A percentile compares a stretch with the other conserved stretches of the same genome.
phyloP scores from a whole-genome alignment of 192 early-diverging fungal species.

The Rhizoclosmatium globosum region DNA sequence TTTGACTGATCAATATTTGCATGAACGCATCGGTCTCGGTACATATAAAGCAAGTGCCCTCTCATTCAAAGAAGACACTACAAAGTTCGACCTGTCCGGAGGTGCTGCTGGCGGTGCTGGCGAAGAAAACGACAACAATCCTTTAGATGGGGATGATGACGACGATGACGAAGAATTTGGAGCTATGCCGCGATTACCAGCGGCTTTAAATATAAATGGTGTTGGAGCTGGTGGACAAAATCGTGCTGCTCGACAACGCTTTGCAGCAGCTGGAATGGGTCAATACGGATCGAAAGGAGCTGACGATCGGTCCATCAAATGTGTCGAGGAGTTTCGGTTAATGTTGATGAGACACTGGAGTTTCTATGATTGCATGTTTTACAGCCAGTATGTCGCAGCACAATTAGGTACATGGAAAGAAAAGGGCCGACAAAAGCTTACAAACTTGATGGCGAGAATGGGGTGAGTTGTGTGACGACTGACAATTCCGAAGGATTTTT shows the following conservation, averaged over 20 bases:
- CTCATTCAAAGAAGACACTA: constrained; percentile 75
- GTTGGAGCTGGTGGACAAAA: not conserved
- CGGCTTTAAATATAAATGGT: not conserved
- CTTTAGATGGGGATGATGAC: not conserved
- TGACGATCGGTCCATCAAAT: constrained; percentile 64
- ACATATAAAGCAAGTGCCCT: constrained; percentile 73
- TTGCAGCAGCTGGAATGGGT: constrained; percentile 31
- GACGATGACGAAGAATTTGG: constrained; percentile 16
- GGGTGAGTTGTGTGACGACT: constrained; percentile 60
- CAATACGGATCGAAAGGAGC: constrained; percentile 43
- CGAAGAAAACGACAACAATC: constrained; percentile 17
- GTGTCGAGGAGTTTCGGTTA: constrained; percentile 83
- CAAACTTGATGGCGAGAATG: constrained; percentile 87
- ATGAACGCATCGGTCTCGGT: constrained; percentile 73
- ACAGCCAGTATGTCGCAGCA: constrained; percentile 86
- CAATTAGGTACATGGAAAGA: constrained; percentile 91
- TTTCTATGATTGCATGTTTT: constrained; percentile 85
- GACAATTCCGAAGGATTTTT: not conserved
- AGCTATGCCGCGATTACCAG: not conserved
- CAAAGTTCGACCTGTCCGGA: constrained; percentile 56
- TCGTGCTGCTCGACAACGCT: constrained; percentile 3
- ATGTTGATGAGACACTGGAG: constrained; percentile 94
- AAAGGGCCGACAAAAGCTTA: constrained; percentile 78
- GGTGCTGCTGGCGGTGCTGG: constrained; percentile 28
- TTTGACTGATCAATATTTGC: constrained; percentile 78